phyloP scores from a whole-genome alignment of 1,139 yeast genomes.

The Geotrichum reessii region DNA sequence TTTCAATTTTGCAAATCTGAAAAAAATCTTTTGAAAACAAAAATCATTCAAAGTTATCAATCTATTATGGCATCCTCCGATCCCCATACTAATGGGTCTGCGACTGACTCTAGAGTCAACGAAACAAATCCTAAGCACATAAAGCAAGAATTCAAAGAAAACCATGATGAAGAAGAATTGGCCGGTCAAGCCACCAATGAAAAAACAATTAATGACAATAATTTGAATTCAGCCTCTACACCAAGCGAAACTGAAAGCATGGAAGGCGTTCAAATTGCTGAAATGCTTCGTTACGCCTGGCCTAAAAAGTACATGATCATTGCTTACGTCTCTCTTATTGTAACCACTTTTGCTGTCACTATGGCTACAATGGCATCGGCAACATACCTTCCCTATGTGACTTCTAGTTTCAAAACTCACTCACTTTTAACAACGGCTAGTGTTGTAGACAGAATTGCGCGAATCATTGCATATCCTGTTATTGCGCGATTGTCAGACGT shows the following conservation, averaged over 20 bases:
- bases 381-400: constrained; percentile 39
- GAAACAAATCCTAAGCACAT: not conserved
- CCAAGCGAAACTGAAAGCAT: not conserved
- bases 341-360: constrained; percentile 38
- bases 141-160: not conserved
- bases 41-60: not conserved
- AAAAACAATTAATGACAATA: not conserved
- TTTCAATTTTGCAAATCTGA: not conserved
- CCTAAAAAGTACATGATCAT: constrained; percentile 22
- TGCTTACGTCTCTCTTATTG: constrained; percentile 33
- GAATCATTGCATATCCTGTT: constrained; percentile 39
- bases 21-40: not conserved
- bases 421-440: constrained; percentile 39
- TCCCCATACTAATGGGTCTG: not conserved
- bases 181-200: not conserved
- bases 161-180: not conserved
- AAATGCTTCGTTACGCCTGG: constrained; percentile 19
- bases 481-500: constrained; percentile 39
- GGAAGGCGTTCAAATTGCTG: not conserved
- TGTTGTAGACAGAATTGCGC: constrained; percentile 39
- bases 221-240: not conserved
- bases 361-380: constrained; percentile 39
- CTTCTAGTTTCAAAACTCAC: constrained; percentile 38
- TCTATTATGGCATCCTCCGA: not conserved
- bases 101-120: not conserved